Base-by-base conservation (phyloP, 805 yeast species). In the Grigorovia jiainica region DNA sequence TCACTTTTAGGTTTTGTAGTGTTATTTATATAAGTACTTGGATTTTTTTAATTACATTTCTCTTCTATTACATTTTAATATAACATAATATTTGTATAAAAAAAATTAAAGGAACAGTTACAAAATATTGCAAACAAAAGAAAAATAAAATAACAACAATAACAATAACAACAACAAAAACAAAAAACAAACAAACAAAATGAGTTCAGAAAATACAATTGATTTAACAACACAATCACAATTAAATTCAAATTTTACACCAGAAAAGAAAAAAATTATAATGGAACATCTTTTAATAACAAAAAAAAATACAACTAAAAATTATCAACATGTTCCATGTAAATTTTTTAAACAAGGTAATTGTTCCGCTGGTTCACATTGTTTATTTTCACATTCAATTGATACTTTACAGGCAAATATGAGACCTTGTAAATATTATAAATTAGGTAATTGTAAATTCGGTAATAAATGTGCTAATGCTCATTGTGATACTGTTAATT, bases 371-470 rank as follows among this genome's bases (percentile, higher is more conserved):
- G 97, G 97, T 10, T 70, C 68, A 40, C 71, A 90, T 1, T 90
- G 98, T 61, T 96, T 96, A 1, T 90, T 90, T 58, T 79, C 92
- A 27, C 98, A 90, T 60, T 71, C 82, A 37, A 57, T 76, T 40
- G 83, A 80, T 42, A 68, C 73, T 5, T 58, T 70, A n/a, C 64
- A 60, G 8, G 62, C 61, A 7, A 71, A 71, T 39, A 64, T 64
- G 41, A 66, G 68, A 3, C 55, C 67, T 29, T 90, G 98, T 71
- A 89, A 87, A 68, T 90, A 89, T 63, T 90, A 86, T 61, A 92
- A 83, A 55, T 85, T 85, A 65, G 97, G 97, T n/a, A 87, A 87
- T 57, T 90, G 98, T 64, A 87, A 87, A 64, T 90, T 90, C 62
- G 98, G 98, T 4, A 68, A 76, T 40, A 89, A 87, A 55, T 90